Base-by-base conservation (phyloP, 2,329 filamentous ascomycete genomes). In the Penicillium sp. region DNA sequence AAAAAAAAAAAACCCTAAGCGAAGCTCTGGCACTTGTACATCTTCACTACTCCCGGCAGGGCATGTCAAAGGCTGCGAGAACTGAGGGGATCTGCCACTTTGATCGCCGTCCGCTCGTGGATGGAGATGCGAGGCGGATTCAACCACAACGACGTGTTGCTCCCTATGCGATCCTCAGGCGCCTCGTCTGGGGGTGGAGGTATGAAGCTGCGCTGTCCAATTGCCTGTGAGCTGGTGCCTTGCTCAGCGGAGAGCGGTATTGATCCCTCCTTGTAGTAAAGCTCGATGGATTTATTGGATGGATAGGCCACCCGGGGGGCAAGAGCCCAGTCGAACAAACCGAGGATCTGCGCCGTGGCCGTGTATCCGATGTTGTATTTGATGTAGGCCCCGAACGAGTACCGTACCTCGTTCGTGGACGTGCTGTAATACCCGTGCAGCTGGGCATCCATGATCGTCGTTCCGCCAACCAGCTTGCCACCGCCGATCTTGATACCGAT, bases 401-500 rank as follows among this genome's bases (percentile, higher is more conserved):
- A 60, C 2, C 8, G 9, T 5, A 60, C 38, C 35, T 30, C 11
- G 35, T 54, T 54, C 1, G 11, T 52, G 5, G 44, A 26, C 7
- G 44, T 60, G 38, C 38, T 41, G 41, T 60, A 60, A n/a, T 54
- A 60, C 15, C 57, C 57, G 17, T 23, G 8, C 26, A 60, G n/a
- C 45, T 60, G 50, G 7, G 50, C 44, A 30, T 60, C 50, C 50
- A 60, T 60, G 15, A 54, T 29, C 2, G 44, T 60, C 5, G 41
- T 31, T 48, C 57, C 41, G 7, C 38, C 49, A 4, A 48, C 49
- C 5, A 54, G 57, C 50, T 60, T 60, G 29, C 57, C 50, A 19
- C 57, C 44, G 19, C 57, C 41, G n/a, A 70, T 62, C 23, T 62
- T 69, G 53, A 70, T 64, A 17, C 68, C 67, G 3, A 69, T 30